These are phyloP conservation scores for Artemisia annua DNA, from an alignment of 129 eudicot genomes.

Conservation along the genomic window DNA sequence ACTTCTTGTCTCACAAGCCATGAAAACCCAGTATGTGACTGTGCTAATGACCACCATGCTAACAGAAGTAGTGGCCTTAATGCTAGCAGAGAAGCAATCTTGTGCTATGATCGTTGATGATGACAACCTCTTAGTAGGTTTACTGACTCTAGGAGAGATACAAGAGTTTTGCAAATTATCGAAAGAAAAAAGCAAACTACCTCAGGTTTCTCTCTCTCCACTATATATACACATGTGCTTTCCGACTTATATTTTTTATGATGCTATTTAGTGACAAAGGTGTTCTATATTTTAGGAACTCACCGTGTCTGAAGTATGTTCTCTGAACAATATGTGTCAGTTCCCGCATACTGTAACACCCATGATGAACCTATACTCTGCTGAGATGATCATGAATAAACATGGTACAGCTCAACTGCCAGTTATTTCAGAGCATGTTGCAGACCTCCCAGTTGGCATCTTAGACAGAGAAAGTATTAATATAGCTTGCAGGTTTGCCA, in stretches of 20 bases:
- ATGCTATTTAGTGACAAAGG: not conserved
- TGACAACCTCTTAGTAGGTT: slow-evolving; percentile 49
- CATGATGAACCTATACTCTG: slow-evolving; percentile 57
- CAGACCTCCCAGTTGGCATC: slow-evolving; percentile 66
- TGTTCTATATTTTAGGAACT: slow-evolving; percentile 46
- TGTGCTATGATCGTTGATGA: slow-evolving; percentile 73
- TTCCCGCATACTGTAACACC: slow-evolving; percentile 60
- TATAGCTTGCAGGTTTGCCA: slow-evolving; percentile 76
- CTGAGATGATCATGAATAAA: slow-evolving; percentile 58
- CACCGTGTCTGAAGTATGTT: slow-evolving; percentile 59
- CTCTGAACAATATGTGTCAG: slow-evolving; percentile 36
- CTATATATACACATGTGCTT: not conserved
- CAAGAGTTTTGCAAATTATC: slow-evolving; percentile 60
- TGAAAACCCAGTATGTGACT: slow-evolving; percentile 70
- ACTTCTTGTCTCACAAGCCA: slow-evolving; percentile 76
- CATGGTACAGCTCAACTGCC: slow-evolving; percentile 55
- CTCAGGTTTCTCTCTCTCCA: slow-evolving; percentile 51
- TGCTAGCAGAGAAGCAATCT: slow-evolving; percentile 81
- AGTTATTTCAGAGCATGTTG: slow-evolving; percentile 53
- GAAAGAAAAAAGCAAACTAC: slow-evolving; percentile 35
- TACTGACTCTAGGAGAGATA: slow-evolving; percentile 69
- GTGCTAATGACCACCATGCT: slow-evolving; percentile 59
- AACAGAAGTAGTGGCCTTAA: slow-evolving; percentile 55
- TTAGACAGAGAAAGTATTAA: slow-evolving; percentile 76
- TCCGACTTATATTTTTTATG: not conserved